phyloP scores from a whole-genome alignment of 2,329 filamentous ascomycete genomes.

The Calonectria pseudoturangicola region DNA sequence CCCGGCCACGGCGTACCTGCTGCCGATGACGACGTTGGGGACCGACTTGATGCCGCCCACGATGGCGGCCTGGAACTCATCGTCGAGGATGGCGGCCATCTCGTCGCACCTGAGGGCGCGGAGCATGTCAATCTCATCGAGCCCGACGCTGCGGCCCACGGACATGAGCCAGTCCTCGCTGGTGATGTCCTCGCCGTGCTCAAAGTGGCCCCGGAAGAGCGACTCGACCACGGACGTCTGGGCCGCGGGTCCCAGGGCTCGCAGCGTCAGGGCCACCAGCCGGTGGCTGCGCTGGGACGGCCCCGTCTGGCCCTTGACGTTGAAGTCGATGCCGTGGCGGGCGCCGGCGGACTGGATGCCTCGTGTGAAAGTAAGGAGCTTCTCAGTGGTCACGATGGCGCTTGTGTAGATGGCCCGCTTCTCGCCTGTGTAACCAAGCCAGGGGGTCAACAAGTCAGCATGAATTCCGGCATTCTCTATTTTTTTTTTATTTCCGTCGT shows the following conservation, averaged over 20 bases:
- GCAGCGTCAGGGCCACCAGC: constrained; percentile 66
- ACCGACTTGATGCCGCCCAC: constrained; percentile 75
- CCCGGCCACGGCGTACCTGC: constrained; percentile 80
- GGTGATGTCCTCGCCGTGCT: constrained; percentile 64
- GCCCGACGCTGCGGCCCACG: constrained; percentile 57
- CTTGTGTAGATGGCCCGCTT: constrained; percentile 62
- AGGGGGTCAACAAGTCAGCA: constrained; percentile 8
- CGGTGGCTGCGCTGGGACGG: constrained; percentile 68
- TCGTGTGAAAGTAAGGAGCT: constrained; percentile 54
- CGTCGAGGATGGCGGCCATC: constrained; percentile 55
- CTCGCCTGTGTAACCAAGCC: constrained; percentile 49
- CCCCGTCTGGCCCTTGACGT: constrained; percentile 65
- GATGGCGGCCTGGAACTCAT: constrained; percentile 55
- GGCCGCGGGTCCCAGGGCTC: constrained; percentile 53
- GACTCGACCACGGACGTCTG: constrained; percentile 64
- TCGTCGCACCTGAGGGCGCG: constrained; percentile 56
- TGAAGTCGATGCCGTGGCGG: constrained; percentile 63
- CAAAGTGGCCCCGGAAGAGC: constrained; percentile 66
- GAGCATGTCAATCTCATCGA: constrained; percentile 55
- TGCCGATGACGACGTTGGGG: constrained; percentile 83
- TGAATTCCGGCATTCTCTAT: neutral
- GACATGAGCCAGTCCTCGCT: constrained; percentile 62
- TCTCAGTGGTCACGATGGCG: constrained; percentile 54
- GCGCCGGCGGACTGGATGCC: constrained; percentile 59
- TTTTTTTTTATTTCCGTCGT: neutral